A percentile compares a stretch with the other conserved stretches of the same genome.
Evolutionary conservation across 805 yeast genomes (phyloP).

Genomic region (Hanseniaspora vineae): DNA sequence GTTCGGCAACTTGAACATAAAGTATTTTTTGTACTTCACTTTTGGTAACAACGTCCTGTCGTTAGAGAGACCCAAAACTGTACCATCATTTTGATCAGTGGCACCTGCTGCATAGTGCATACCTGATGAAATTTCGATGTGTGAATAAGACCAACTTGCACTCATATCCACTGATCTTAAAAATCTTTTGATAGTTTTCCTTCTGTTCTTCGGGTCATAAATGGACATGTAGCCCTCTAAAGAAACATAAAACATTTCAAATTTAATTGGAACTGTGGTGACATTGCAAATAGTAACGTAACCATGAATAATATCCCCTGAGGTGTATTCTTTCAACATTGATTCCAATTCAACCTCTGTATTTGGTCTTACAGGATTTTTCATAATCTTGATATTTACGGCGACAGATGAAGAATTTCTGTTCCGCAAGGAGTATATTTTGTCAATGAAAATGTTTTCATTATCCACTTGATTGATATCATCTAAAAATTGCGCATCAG

Average conservation of each 20-base stretch:
- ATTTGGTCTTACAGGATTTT: constrained; percentile 13
- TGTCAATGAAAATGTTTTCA: constrained; percentile 12
- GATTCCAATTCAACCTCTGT: constrained; percentile 18
- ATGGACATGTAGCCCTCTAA: constrained; percentile 37
- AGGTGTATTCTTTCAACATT: constrained; percentile 33
- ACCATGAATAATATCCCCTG: constrained; percentile 45
- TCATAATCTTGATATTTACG: constrained; percentile 11
- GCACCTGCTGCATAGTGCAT: constrained; percentile 30
- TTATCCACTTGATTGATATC: constrained; percentile 6
- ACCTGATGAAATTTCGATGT: constrained; percentile 12
- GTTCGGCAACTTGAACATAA: constrained; percentile 43
- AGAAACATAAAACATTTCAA: constrained; percentile 45
- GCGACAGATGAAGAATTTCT: constrained; percentile 12
- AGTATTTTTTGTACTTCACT: constrained; percentile 38
- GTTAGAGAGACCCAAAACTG: constrained; percentile 29
- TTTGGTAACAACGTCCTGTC: constrained; percentile 35
- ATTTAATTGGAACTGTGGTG: constrained; percentile 30
- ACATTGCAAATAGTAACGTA: constrained; percentile 31
- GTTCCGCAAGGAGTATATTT: constrained; percentile 14
- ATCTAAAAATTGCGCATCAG: neutral
- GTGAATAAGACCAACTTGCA: constrained; percentile 37
- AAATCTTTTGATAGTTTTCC: constrained; percentile 22
- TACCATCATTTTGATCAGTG: constrained; percentile 17
- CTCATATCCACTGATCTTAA: constrained; percentile 37
- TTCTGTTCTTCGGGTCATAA: constrained; percentile 7